Evolutionary conservation across 805 yeast species (phyloP).

Genomic region (Pichia rugopelliculosa): DNA sequence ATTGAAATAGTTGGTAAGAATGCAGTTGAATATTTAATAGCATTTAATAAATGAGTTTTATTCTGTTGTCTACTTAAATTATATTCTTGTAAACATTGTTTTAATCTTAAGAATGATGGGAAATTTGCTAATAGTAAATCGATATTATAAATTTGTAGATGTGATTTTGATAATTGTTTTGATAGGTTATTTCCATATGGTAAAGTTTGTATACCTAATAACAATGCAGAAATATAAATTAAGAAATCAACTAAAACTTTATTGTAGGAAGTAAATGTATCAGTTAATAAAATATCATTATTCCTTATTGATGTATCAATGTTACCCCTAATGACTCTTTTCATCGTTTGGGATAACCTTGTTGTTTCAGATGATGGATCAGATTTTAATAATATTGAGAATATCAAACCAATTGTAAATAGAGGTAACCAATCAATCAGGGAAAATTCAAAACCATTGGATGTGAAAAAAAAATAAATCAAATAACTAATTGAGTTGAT

Average conservation of each 20-base stretch:
- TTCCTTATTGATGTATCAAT: conserved; percentile 56
- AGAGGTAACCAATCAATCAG: conserved; percentile 32
- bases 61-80: conserved; percentile 36
- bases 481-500: conserved; percentile 24
- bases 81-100: conserved; percentile 76
- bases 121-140: conserved; percentile 30
- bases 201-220: conserved; percentile 29
- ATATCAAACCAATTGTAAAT: conserved; percentile 30
- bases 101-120: conserved; percentile 71
- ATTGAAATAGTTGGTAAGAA: conserved; percentile 43
- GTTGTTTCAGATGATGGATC: conserved; percentile 28
- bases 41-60: conserved; percentile 56
- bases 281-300: conserved; percentile 78
- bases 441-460: conserved; percentile 20
- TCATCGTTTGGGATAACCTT: conserved; percentile 42
- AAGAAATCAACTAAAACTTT: conserved; percentile 68
- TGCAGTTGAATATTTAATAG: conserved; percentile 65
- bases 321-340: conserved; percentile 49
- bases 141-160: conserved; percentile 22
- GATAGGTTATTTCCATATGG: conserved; percentile 20
- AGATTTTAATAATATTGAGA: conserved; percentile 29
- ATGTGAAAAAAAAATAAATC: conserved; percentile 23
- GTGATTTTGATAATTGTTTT: conserved; percentile 25
- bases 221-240: conserved; percentile 43
- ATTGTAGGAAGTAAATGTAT: conserved; percentile 75